A percentile compares a stretch with the other conserved stretches of the same genome.
phyloP scores from a whole-genome alignment of 2,329 filamentous ascomycete genomes.

The Chaetothyriales sp. region DNA sequence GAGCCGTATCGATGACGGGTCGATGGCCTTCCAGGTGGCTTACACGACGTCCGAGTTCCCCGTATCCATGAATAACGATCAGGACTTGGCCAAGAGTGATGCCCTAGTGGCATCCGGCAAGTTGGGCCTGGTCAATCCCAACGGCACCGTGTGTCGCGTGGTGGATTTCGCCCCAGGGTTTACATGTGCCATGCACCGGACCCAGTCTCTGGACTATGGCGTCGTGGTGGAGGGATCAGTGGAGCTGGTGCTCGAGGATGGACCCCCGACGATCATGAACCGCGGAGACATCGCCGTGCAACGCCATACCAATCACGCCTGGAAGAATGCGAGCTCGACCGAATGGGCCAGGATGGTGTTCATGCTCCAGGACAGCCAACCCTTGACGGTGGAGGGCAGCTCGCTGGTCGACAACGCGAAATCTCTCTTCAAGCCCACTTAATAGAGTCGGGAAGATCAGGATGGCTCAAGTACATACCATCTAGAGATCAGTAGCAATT shows the following conservation, averaged over 20 bases:
- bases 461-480: too few species aligned
- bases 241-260: slow-evolving; percentile 40
- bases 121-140: slow-evolving; percentile 25
- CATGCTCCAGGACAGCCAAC: slow-evolving; percentile 16
- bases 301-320: slow-evolving; percentile 32
- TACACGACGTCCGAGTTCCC: slow-evolving; percentile 30
- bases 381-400: slow-evolving; percentile 12
- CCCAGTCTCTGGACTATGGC: slow-evolving; percentile 42
- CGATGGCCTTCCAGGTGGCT: slow-evolving; percentile 28
- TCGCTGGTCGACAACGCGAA: background rate
- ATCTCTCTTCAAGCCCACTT: background rate
- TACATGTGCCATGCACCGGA: slow-evolving; percentile 38
- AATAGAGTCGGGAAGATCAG: too few species aligned
- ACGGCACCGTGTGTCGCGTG: slow-evolving; percentile 13
- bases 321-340: slow-evolving; percentile 24
- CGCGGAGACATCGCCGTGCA: slow-evolving; percentile 44
- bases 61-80: slow-evolving; percentile 23
- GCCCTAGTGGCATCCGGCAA: slow-evolving; percentile 16
- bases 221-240: slow-evolving; percentile 42
- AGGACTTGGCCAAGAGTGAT: slow-evolving; percentile 25
- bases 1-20: slow-evolving; percentile 19
- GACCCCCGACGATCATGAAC: slow-evolving; percentile 33
- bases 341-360: slow-evolving; percentile 19
- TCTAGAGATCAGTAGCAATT: too few species aligned
- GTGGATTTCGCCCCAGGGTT: slow-evolving; percentile 34